phyloP scores from a whole-genome alignment of 805 yeast genomes.

The Candida palmyrensis region DNA sequence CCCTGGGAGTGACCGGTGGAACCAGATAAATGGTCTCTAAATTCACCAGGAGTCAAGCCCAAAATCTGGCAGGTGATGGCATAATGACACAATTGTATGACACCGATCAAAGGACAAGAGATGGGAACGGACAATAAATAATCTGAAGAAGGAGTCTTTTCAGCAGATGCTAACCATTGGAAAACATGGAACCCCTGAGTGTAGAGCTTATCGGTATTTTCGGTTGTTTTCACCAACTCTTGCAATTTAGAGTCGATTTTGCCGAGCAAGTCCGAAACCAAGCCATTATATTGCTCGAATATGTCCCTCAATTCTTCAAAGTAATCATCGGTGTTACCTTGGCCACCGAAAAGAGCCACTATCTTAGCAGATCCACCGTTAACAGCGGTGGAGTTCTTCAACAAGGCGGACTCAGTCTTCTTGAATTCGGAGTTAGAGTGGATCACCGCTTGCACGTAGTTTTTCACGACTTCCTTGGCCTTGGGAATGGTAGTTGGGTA shows the following conservation, averaged over 20 bases:
- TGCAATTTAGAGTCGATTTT: slow-evolving; percentile 67
- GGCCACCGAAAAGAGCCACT: slow-evolving; percentile 95
- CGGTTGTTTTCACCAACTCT: slow-evolving; percentile 61
- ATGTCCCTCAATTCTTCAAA: slow-evolving; percentile 92
- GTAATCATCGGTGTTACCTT: slow-evolving; percentile 97
- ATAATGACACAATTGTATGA: slow-evolving; percentile 91
- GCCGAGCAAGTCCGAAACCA: slow-evolving; percentile 65
- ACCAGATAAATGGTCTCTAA: slow-evolving; percentile 63
- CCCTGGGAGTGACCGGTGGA: slow-evolving; percentile 91
- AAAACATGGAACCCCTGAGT: slow-evolving; percentile 90
- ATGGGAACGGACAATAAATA: slow-evolving; percentile 88
- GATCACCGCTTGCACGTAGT: slow-evolving; percentile 54
- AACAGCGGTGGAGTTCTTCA: slow-evolving; percentile 52
- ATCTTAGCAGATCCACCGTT: slow-evolving; percentile 41
- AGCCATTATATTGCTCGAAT: slow-evolving; percentile 69
- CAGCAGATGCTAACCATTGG: slow-evolving; percentile 82
- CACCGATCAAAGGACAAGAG: slow-evolving; percentile 95
- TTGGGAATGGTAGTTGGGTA: slow-evolving; percentile 66
- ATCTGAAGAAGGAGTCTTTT: slow-evolving; percentile 83
- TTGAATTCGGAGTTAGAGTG: slow-evolving; percentile 21
- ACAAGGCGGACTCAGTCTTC: slow-evolving; percentile 40
- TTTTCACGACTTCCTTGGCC: slow-evolving; percentile 67
- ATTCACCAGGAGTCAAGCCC: slow-evolving; percentile 86
- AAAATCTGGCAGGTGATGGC: slow-evolving; percentile 80
- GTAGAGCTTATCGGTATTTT: slow-evolving; percentile 79